Evolutionary conservation across 2,329 filamentous ascomycete species (phyloP).

Genomic region (Colletotrichum nymphaeae): DNA sequence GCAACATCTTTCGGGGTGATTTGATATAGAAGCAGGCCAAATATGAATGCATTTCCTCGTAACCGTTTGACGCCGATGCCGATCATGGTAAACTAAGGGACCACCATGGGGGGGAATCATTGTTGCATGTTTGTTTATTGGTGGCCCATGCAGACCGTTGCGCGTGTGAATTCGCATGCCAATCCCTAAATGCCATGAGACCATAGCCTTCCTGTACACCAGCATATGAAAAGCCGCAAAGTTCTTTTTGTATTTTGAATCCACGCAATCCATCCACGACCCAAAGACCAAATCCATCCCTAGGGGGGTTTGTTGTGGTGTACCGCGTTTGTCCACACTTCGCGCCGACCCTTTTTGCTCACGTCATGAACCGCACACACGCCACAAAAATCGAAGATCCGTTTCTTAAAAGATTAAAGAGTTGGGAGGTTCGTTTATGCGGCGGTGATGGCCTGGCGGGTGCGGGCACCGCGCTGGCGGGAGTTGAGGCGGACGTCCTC

Average conservation of each 20-base stretch:
- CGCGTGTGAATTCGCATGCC: conserved; percentile 43
- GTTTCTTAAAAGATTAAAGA: background rate
- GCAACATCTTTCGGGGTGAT: background rate
- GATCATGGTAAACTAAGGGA: conserved; percentile 12
- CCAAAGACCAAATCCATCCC: conserved; percentile 36
- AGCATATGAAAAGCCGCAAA: conserved; percentile 42
- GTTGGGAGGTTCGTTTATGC: conserved; percentile 58
- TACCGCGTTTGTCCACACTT: conserved; percentile 25
- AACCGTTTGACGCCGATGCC: conserved; percentile 27
- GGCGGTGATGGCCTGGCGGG: conserved; percentile 73
- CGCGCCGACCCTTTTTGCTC: conserved; percentile 11
- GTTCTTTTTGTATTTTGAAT: conserved; percentile 22
- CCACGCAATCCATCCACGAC: conserved; percentile 31
- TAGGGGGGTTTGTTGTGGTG: background rate
- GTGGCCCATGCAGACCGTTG: conserved; percentile 32
- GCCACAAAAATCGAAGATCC: conserved; percentile 8
- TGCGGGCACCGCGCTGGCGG: conserved; percentile 86
- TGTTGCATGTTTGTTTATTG: conserved; percentile 37
- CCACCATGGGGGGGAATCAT: conserved; percentile 16
- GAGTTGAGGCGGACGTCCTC: conserved; percentile 80
- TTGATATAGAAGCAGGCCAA: background rate
- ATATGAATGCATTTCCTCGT: conserved; percentile 47
- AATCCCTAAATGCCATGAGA: conserved; percentile 51
- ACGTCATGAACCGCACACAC: conserved; percentile 16
- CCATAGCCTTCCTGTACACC: conserved; percentile 45